These are phyloP conservation scores for Dothiorella sarmentorum DNA, from an alignment of 2,329 filamentous ascomycete species.

Conservation along the genomic window DNA sequence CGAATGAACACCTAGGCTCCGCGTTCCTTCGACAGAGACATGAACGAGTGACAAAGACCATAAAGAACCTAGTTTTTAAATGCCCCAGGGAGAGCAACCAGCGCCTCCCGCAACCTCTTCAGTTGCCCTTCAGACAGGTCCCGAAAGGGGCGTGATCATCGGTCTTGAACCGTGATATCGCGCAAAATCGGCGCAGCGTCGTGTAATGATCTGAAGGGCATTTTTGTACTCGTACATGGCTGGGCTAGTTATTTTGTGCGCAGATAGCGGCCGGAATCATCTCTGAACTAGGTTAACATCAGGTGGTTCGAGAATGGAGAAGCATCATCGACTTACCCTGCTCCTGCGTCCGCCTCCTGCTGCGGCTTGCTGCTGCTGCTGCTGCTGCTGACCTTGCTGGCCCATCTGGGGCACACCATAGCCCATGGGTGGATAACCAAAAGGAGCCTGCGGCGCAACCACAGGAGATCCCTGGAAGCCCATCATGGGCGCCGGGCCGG, in stretches of 20 bases:
- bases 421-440: constrained; percentile 14
- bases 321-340: constrained; percentile 1
- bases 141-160: neutral
- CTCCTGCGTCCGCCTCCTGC: constrained; percentile 8
- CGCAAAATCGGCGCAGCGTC: neutral
- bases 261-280: neutral
- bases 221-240: neutral
- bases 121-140: neutral
- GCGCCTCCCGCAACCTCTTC: constrained; percentile 5
- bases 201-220: neutral
- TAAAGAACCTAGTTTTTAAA: neutral
- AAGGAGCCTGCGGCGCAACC: constrained; percentile 4
- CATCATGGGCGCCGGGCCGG: constrained; percentile 13
- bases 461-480: constrained; percentile 12
- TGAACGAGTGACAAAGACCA: constrained; percentile 12
- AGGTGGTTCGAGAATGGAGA: neutral
- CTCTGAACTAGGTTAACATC: neutral
- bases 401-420: constrained; percentile 13
- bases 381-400: constrained; percentile 7
- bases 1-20: constrained; percentile 15
- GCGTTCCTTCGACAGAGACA: constrained; percentile 7
- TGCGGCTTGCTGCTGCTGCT: neutral
- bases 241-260: neutral
- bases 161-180: neutral
- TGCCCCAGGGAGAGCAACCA: constrained; percentile 7